Conservation (phyloP, 192 early-diverging fungal genomes). For the Globomyces pollinis-pini region DNA sequence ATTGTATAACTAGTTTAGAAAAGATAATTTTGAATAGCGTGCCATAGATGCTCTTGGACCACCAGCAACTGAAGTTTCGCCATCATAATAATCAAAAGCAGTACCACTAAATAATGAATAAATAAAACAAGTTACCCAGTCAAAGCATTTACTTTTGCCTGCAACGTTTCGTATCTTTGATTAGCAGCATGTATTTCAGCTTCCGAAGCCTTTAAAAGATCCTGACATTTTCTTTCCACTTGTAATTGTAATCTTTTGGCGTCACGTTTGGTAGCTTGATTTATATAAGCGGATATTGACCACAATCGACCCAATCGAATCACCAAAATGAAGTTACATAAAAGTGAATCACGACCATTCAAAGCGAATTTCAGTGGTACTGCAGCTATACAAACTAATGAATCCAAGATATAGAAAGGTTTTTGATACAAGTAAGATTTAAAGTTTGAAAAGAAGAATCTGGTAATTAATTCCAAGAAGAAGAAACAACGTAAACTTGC, state of each 20-base stretch:
- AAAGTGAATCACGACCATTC: background rate
- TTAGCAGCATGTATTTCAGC: background rate
- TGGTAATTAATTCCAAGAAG: background rate
- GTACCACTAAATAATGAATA: background rate
- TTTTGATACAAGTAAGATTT: background rate
- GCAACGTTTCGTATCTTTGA: background rate
- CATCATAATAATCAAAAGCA: background rate
- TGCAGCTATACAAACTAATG: background rate
- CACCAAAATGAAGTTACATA: background rate
- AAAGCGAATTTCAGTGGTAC: conserved; percentile 1
- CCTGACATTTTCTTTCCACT: conserved; percentile 1
- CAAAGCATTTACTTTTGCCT: background rate
- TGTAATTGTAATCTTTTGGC: background rate
- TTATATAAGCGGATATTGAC: background rate
- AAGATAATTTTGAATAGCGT: no score
- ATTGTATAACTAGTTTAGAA: no score
- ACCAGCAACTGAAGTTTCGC: no score
- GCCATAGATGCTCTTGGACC: no score
- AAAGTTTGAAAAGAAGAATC: background rate
- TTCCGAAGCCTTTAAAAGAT: background rate
- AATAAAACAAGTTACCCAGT: background rate
- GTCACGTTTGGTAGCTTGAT: background rate
- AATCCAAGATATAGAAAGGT: conserved; percentile 9
- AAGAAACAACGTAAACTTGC: background rate
- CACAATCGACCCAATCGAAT: background rate